Percentiles rank a stretch among this genome's conserved stretches.
Evolutionary conservation across 805 yeast species (phyloP).

Genomic region (Starmera quercuum): DNA sequence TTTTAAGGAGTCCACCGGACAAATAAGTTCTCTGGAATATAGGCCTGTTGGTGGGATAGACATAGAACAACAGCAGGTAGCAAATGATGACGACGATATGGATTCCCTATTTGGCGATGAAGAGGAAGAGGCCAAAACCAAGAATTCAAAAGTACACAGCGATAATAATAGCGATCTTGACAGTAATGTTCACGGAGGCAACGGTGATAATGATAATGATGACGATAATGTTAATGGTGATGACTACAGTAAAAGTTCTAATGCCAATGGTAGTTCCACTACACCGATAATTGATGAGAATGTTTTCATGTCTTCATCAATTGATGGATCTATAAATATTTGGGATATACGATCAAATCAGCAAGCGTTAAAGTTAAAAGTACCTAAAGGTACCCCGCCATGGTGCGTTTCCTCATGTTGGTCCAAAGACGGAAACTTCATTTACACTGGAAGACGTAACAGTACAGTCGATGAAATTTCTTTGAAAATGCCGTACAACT

Average conservation of each 20-base stretch:
- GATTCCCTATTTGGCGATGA: conserved; percentile 57
- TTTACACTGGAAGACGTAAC: conserved; percentile 86
- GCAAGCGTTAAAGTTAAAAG: conserved; percentile 39
- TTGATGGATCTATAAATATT: conserved; percentile 72
- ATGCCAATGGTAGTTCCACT: conserved; percentile 7
- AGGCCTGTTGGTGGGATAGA: conserved; percentile 40
- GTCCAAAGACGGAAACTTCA: conserved; percentile 73
- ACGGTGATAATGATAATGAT: conserved; percentile 22
- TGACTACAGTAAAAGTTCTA: conserved; percentile 6
- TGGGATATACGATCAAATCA: conserved; percentile 68
- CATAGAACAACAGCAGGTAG: conserved; percentile 16
- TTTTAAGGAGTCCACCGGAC: conserved; percentile 61
- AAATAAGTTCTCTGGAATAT: conserved; percentile 67
- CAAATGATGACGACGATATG: conserved; percentile 39
- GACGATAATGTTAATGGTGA: conserved; percentile 4
- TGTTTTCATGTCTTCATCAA: conserved; percentile 69
- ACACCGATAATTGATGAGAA: conserved; percentile 29
- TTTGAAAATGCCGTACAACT: conserved; percentile 43
- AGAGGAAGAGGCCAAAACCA: conserved; percentile 30
- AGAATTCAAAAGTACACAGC: conserved; percentile 7
- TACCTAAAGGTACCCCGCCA: conserved; percentile 72
- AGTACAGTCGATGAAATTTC: conserved; percentile 75
- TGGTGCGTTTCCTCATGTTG: conserved; percentile 91
- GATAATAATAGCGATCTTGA: conserved; percentile 5
- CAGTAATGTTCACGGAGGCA: conserved; percentile 33